Conservation (phyloP, 331 rosid genomes). For the Prunus yedoensis region DNA sequence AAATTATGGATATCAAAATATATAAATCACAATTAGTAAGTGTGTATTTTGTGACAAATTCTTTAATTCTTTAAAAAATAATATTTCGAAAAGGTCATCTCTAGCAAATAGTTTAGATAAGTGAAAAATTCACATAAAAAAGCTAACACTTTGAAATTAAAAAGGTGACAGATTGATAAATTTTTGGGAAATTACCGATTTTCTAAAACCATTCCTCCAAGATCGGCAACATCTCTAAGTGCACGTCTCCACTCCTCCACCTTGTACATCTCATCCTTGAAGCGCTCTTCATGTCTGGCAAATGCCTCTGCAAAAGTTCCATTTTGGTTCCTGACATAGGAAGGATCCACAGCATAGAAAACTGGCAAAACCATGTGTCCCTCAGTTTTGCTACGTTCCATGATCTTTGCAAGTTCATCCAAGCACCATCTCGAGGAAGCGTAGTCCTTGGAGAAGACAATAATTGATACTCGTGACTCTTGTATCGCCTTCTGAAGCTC, state of each 20-base stretch:
- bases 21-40: neutral
- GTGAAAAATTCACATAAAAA: neutral
- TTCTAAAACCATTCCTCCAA: neutral
- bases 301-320: neutral
- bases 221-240: neutral
- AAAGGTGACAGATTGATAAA: neutral
- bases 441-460: constrained; percentile 10
- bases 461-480: neutral
- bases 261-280: neutral
- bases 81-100: neutral
- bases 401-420: neutral
- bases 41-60: too few relatives aligned
- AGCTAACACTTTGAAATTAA: neutral
- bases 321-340: constrained; percentile 2
- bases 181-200: neutral
- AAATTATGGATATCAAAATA: neutral
- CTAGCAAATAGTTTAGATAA: neutral
- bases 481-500: neutral
- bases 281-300: neutral
- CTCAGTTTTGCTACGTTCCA: neutral
- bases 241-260: neutral
- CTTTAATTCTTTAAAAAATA: too few relatives aligned
- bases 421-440: constrained; percentile 7
- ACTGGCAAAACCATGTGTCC: neutral
- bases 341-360: neutral